Evolutionary conservation across 2,329 filamentous ascomycete species (phyloP).

Genomic region (Magnaporthales sp.): DNA sequence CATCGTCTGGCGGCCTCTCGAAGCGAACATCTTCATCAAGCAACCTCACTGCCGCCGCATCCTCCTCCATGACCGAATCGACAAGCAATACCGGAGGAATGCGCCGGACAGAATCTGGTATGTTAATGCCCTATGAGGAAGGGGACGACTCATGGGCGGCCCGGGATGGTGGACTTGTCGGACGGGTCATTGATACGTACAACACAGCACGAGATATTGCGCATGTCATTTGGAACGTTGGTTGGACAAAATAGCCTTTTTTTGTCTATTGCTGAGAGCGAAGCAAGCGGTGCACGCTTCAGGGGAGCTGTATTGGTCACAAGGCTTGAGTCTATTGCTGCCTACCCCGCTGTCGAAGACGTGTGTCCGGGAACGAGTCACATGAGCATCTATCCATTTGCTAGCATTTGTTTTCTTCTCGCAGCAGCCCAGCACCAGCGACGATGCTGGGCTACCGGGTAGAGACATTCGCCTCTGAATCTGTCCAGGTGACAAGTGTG

Average conservation of each 20-base stretch:
- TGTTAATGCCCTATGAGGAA: conserved; percentile 85
- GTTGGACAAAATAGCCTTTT: conserved; percentile 44
- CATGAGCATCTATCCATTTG: neutral
- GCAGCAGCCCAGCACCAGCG: neutral
- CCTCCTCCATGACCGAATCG: conserved; percentile 15
- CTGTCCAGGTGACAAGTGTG: no score
- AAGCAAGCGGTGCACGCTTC: neutral
- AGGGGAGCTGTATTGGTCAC: conserved; percentile 2
- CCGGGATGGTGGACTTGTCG: conserved; percentile 58
- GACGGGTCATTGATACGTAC: conserved; percentile 72
- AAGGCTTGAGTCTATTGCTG: conserved; percentile 4
- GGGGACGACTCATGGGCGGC: conserved; percentile 44
- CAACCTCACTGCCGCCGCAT: conserved; percentile 41
- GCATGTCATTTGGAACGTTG: conserved; percentile 65
- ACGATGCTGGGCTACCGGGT: neutral
- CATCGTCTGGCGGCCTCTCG: neutral
- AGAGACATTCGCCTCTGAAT: no score
- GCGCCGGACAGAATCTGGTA: conserved; percentile 73
- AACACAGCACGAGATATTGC: conserved; percentile 64
- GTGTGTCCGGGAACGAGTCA: neutral
- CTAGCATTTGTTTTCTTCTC: neutral
- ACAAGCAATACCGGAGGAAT: conserved; percentile 37
- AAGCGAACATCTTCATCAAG: conserved; percentile 36
- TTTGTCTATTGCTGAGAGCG: neutral
- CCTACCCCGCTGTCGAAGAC: neutral